Evolutionary conservation across 106 monocot genomes (phyloP), one percentile per base, ranked within the genome.

Genomic region (Acanthochlamys bracteata): DNA sequence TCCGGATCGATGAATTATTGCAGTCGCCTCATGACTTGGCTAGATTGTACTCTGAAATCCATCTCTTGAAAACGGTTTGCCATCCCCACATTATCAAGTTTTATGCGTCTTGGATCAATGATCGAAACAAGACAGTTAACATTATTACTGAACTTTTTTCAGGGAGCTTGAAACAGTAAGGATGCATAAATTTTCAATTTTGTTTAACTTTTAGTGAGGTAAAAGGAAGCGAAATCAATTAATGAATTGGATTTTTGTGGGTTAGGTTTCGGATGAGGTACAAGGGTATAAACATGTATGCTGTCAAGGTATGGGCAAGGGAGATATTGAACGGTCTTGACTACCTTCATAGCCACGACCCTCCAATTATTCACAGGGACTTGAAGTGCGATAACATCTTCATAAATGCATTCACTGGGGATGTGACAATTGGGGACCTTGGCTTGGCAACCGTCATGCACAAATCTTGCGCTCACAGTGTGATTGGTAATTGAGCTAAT

Each of bases 321-420:
- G 86, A 90, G 68, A 86, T 90, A 67, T 42, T 90, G 60, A 42
- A 7, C 57, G 90, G 90, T 4, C 57, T 90, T 42, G 42, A 69
- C 55, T 90, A 83, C 66, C 82, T 90, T 11, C 90, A 90, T 68
- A 62, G 73, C 26, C 86, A 75, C 17, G 69, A 80, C 4, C 57
- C 60, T 90, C 51, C 85, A 90, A 52, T n/a, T n/a, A n/a, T n/a
- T n/a, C n/a, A n/a, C n/a, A n/a, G n/a, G n/a, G n/a, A n/a, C n/a
- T n/a, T n/a, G n/a, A n/a, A n/a, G n/a, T 90, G 89, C 71, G 89
- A 90, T 57, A 90, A 85, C 63, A 82, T 90, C 62, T 90, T 85
- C 59, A 78, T 90, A 20, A 90, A 90, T 64, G 90, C 86, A 55
- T 86, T 86, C 43, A 69, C 77, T 73, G 90, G 90, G 15, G 78